phyloP scores from a whole-genome alignment of 2,329 filamentous ascomycete genomes.

The Penicillium paneum region DNA sequence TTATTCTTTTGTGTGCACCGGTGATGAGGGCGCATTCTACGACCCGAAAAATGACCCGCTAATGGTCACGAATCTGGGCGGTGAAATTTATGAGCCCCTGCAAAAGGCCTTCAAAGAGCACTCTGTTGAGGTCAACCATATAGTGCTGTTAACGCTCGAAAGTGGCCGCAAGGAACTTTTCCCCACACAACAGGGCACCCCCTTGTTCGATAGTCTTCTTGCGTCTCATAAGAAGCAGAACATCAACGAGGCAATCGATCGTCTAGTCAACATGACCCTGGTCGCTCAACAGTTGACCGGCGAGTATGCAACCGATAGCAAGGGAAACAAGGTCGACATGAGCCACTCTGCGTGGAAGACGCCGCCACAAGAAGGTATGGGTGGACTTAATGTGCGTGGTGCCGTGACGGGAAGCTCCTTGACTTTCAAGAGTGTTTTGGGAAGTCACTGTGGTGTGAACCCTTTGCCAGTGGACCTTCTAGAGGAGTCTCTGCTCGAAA shows the following conservation, averaged over 20 bases:
- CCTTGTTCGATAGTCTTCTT: slow-evolving; percentile 34
- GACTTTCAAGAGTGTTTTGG: slow-evolving; percentile 40
- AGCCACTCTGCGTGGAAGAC: slow-evolving; percentile 22
- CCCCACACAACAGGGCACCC: slow-evolving; percentile 36
- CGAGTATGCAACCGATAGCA: slow-evolving; percentile 33
- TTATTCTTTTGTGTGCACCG: slow-evolving; percentile 16
- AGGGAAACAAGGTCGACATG: slow-evolving; percentile 23
- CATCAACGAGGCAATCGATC: slow-evolving; percentile 25
- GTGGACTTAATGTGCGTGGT: slow-evolving; percentile 38
- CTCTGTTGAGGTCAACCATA: slow-evolving; percentile 38
- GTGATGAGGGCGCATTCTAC: slow-evolving; percentile 24
- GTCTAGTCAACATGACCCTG: slow-evolving; percentile 29
- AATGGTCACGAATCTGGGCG: slow-evolving; percentile 38
- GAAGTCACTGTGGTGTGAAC: slow-evolving; percentile 41
- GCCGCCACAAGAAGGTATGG: slow-evolving; percentile 21
- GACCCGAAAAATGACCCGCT: slow-evolving; percentile 37
- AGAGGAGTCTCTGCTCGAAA: slow-evolving; percentile 35
- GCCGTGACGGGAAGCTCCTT: slow-evolving; percentile 40
- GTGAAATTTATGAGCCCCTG: slow-evolving; percentile 31
- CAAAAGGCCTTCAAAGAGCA: slow-evolving; percentile 28
- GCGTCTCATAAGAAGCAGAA: slow-evolving; percentile 26
- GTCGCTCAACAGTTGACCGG: slow-evolving; percentile 38
- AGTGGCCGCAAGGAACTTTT: slow-evolving; percentile 43
- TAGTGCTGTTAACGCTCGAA: slow-evolving; percentile 41
- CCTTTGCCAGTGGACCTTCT: slow-evolving; percentile 42